Percentiles rank a stretch among this genome's conserved stretches.
These are phyloP conservation scores for Suillus spraguei DNA, from an alignment of 768 basidiomycete genomes.

Conservation along the genomic window DNA sequence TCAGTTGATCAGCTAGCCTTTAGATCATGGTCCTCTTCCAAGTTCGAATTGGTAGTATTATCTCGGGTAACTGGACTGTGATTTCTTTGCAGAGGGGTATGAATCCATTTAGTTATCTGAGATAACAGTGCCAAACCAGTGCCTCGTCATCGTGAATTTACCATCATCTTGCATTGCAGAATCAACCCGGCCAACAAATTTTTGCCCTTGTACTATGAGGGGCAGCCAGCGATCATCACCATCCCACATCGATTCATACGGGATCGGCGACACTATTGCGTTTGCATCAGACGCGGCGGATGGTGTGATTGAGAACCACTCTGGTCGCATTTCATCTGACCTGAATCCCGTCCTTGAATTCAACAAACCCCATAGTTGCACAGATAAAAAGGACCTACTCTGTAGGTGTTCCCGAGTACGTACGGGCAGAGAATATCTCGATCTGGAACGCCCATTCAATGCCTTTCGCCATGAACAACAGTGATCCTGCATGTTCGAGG, in stretches of 20 bases:
- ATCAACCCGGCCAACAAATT: constrained; percentile 54
- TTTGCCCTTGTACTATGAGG: constrained; percentile 45
- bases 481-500: constrained; percentile 61
- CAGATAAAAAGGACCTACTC: constrained; percentile 53
- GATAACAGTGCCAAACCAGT: constrained; percentile 70
- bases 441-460: constrained; percentile 68
- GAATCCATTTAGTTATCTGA: background rate
- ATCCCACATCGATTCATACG: constrained; percentile 61
- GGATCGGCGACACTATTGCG: constrained; percentile 45
- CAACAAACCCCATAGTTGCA: background rate
- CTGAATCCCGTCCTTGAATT: constrained; percentile 38
- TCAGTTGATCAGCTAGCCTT: background rate
- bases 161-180: constrained; percentile 81
- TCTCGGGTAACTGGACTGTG: background rate
- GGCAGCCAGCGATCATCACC: constrained; percentile 75
- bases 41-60: background rate
- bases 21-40: background rate
- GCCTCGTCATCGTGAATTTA: constrained; percentile 67
- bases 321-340: constrained; percentile 85
- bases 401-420: constrained; percentile 58
- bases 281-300: background rate
- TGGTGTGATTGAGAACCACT: constrained; percentile 61
- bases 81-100: background rate
- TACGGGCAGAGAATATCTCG: constrained; percentile 66
- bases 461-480: constrained; percentile 63